A percentile compares a stretch with the other conserved stretches of the same genome.
Conservation (phyloP, 2,329 filamentous ascomycete genomes). For the Calycina herbarum region DNA sequence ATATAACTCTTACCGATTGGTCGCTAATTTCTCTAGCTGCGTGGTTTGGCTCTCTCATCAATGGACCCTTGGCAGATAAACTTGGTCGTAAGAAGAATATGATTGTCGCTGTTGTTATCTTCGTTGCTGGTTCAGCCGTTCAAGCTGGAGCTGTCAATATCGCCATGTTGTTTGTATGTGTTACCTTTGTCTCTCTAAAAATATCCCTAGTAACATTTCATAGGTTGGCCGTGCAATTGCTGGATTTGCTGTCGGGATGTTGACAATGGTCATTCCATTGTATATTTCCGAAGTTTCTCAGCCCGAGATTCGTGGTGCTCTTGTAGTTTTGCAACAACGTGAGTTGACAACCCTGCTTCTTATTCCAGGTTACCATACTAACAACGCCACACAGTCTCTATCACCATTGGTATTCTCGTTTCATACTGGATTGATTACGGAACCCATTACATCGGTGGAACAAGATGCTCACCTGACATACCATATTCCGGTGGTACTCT, state of each 20-base stretch:
- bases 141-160: conserved; percentile 38
- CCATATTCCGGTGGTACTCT: conserved; percentile 26
- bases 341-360: background rate
- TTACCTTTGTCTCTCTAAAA: background rate
- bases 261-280: conserved; percentile 47
- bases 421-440: conserved; percentile 37
- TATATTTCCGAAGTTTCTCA: conserved; percentile 41
- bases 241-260: conserved; percentile 38
- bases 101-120: conserved; percentile 36
- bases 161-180: conserved; percentile 45
- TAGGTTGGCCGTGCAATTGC: conserved; percentile 48
- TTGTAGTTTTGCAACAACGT: conserved; percentile 35
- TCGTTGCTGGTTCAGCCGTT: conserved; percentile 36
- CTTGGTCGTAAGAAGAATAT: conserved; percentile 38
- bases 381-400: conserved; percentile 12
- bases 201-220: background rate
- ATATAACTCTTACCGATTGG: background rate
- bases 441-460: conserved; percentile 33
- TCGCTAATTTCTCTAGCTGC: conserved; percentile 38
- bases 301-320: conserved; percentile 33
- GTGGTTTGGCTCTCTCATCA: conserved; percentile 50
- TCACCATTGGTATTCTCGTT: conserved; percentile 35
- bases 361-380: background rate
- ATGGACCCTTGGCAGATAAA: conserved; percentile 39
- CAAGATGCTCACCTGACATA: conserved; percentile 9